phyloP scores from a whole-genome alignment of 2,329 filamentous ascomycete species.

The Fusarium phyllophilum region DNA sequence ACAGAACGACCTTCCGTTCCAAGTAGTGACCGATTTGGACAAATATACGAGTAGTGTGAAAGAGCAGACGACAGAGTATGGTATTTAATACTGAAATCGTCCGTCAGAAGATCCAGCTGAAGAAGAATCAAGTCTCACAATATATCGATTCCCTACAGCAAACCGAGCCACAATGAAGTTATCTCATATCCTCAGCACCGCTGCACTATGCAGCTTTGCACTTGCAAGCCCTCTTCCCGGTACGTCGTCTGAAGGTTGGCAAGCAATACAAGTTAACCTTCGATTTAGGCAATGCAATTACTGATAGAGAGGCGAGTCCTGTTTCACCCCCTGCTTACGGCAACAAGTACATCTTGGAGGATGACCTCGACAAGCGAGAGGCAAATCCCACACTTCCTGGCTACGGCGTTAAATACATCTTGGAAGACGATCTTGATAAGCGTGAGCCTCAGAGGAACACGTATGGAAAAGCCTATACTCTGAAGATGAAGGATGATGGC shows the following conservation, averaged over 20 bases:
- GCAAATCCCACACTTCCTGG: neutral
- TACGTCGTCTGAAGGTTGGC: too few relatives aligned
- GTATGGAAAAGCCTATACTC: neutral
- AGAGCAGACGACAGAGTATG: neutral
- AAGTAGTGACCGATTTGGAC: neutral
- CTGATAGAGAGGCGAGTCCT: neutral
- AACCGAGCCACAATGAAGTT: neutral
- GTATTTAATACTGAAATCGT: neutral
- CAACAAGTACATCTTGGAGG: neutral
- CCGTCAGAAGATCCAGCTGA: fast-evolving
- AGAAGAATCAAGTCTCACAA: neutral
- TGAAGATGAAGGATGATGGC: constrained; percentile 1
- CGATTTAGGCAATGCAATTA: neutral
- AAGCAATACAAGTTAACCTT: neutral
- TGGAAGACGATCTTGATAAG: neutral
- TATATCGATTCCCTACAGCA: neutral
- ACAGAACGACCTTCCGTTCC: neutral
- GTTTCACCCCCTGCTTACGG: neutral
- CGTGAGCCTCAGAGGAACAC: neutral
- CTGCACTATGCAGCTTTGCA: neutral
- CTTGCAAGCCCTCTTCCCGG: neutral
- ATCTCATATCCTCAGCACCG: neutral
- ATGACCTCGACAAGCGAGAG: neutral
- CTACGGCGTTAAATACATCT: neutral
- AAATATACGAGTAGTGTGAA: neutral